Percentiles rank a stretch among this genome's conserved stretches.
Conservation (phyloP, 2,329 filamentous ascomycete genomes). For the Fusarium avenaceum region DNA sequence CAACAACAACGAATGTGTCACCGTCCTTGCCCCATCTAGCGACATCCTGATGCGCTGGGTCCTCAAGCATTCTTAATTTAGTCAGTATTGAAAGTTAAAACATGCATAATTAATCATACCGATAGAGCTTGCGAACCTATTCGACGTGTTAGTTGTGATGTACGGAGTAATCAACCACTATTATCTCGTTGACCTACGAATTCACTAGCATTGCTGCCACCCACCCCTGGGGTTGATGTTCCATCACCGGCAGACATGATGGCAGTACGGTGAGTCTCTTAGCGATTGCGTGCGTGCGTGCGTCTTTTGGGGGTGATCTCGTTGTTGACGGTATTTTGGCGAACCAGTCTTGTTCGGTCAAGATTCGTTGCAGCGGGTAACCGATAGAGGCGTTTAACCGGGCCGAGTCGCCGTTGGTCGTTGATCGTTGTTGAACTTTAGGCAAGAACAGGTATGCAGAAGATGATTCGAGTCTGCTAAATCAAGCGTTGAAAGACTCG, state of each 20-base stretch:
- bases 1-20: conserved; percentile 95
- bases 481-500: conserved; percentile 1
- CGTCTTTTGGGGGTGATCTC: conserved; percentile 7
- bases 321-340: conserved; percentile 9
- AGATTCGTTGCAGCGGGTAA: conserved; percentile 25
- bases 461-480: background rate
- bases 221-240: conserved; percentile 53
- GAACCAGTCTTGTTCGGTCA: conserved; percentile 20
- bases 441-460: conserved; percentile 6
- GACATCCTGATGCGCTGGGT: conserved; percentile 90
- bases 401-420: conserved; percentile 29
- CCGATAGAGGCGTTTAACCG: conserved; percentile 37
- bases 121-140: conserved; percentile 97
- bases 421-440: conserved; percentile 22
- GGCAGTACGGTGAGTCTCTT: conserved; percentile 11
- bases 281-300: conserved; percentile 9
- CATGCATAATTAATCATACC: conserved; percentile 68
- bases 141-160: conserved; percentile 47
- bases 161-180: background rate
- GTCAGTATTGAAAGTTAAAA: conserved; percentile 28
- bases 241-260: conserved; percentile 55
- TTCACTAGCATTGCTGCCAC: conserved; percentile 88
- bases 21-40: conserved; percentile 96
- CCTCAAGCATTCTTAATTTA: conserved; percentile 81
- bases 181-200: conserved; percentile 75